phyloP scores from a whole-genome alignment of 106 monocot genomes.

The Hemerocallis citrina region DNA sequence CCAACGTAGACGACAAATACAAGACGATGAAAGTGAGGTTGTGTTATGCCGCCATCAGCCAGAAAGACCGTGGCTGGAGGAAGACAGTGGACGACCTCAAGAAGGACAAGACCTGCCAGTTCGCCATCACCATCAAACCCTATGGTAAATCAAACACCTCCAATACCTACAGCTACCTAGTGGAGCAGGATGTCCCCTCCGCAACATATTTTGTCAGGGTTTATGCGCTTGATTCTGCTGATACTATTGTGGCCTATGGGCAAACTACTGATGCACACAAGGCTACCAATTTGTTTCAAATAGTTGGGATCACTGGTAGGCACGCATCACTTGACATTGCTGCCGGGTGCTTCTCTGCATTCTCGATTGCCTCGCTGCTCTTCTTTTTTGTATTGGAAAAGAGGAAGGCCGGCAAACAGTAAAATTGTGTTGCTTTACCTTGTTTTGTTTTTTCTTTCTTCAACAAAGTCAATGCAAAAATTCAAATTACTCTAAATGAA shows the following conservation, averaged over 20 bases:
- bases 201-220: conserved; percentile 55
- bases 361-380: conserved; percentile 23
- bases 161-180: conserved; percentile 7
- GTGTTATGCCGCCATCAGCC: conserved; percentile 82
- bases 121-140: conserved; percentile 23
- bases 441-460: no score
- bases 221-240: conserved; percentile 31
- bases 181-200: conserved; percentile 29
- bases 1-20: conserved; percentile 26
- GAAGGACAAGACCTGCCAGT: conserved; percentile 81
- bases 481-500: no score
- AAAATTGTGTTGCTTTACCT: no score
- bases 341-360: conserved; percentile 46
- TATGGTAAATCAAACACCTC: neutral
- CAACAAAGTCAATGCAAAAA: no score
- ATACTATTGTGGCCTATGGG: conserved; percentile 29
- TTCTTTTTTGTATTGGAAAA: conserved; percentile 35
- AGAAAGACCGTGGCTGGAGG: conserved; percentile 74
- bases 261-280: conserved; percentile 32
- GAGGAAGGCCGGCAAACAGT: no score
- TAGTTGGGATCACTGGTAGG: conserved; percentile 25
- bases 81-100: conserved; percentile 44
- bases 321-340: conserved; percentile 35
- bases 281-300: conserved; percentile 20
- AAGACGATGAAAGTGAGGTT: conserved; percentile 59